Evolutionary conservation across 768 basidiomycete genomes (phyloP).

Genomic region (Polyporus arcularius): DNA sequence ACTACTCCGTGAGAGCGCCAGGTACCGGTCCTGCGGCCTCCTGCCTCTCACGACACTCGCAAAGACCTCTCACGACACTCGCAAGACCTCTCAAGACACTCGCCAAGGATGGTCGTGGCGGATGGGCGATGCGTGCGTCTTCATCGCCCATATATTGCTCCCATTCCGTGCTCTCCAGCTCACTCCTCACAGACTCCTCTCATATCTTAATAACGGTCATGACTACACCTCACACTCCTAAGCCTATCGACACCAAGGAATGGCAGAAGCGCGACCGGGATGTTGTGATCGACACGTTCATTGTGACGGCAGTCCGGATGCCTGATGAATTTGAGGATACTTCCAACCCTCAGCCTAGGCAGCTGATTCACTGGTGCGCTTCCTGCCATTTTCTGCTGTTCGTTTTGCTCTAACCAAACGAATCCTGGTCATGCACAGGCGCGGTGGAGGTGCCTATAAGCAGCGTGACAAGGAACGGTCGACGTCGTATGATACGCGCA

Average conservation of each 20-base stretch:
- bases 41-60: too few species aligned
- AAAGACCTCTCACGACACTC: too few species aligned
- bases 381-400: background rate
- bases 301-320: background rate
- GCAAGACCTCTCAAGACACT: too few species aligned
- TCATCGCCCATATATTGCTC: too few species aligned
- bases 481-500: background rate
- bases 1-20: too few species aligned
- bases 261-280: slow-evolving; percentile 4
- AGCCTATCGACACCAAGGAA: background rate
- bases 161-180: too few species aligned
- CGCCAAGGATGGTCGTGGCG: too few species aligned
- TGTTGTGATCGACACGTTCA: background rate
- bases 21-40: too few species aligned
- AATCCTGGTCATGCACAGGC: background rate
- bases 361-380: slow-evolving; percentile 1
- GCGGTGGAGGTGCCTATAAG: background rate
- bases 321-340: background rate
- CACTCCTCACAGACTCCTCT: too few species aligned
- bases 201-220: slow-evolving; percentile 24
- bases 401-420: too few species aligned
- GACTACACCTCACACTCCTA: background rate
- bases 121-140: too few species aligned
- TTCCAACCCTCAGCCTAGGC: background rate
- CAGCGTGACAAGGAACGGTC: background rate